Conservation (phyloP, 768 basidiomycete genomes). For the Xerocomellus amylosporus region DNA sequence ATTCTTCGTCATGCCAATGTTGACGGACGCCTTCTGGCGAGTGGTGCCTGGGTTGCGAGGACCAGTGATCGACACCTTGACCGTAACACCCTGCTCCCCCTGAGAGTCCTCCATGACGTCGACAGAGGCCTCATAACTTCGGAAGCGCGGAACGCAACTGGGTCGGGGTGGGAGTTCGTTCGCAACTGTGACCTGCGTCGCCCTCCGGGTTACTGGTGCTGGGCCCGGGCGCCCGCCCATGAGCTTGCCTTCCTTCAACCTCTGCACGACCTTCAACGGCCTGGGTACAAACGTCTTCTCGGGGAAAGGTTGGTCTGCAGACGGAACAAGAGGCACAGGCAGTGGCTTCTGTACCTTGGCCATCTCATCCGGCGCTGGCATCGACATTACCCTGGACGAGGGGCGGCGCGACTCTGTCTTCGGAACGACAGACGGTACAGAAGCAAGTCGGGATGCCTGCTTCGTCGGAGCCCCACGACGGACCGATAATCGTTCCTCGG, state of each 20-base stretch:
- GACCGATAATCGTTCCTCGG: background rate
- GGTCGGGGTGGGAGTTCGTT: background rate
- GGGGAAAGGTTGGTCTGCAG: too few species aligned
- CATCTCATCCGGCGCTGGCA: background rate
- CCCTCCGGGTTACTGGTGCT: background rate
- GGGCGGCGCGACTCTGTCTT: background rate
- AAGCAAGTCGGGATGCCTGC: background rate
- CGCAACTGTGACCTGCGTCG: background rate
- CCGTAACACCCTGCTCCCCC: background rate
- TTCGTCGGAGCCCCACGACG: background rate
- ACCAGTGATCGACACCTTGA: background rate
- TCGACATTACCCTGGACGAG: background rate
- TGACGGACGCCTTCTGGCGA: background rate
- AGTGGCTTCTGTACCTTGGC: background rate
- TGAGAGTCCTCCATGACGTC: background rate
- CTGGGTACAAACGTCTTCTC: background rate
- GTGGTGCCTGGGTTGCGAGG: background rate
- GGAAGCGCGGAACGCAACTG: background rate
- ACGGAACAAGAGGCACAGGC: background rate
- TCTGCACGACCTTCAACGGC: background rate
- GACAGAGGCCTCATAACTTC: background rate
- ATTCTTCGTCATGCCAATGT: background rate
- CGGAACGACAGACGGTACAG: background rate
- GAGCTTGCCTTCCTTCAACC: background rate
- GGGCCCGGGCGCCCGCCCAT: too few species aligned